Conservation (phyloP, 495 filamentous ascomycete genomes). For the Amphirosellinia nigrospora region DNA sequence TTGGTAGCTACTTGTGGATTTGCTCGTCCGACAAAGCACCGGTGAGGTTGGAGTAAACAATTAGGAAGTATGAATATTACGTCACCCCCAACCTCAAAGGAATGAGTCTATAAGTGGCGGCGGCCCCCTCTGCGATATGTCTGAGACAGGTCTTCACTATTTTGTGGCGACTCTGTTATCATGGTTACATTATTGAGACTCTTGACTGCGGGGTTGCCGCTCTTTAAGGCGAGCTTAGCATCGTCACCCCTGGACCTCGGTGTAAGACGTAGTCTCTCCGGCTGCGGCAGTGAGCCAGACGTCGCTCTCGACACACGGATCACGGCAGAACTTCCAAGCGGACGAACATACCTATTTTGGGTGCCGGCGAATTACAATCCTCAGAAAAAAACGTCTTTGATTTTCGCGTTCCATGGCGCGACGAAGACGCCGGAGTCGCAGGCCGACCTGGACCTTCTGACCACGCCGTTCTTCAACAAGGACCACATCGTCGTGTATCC, state of each 20-base stretch:
- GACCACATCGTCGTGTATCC: slow-evolving; percentile 56
- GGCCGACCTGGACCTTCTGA: slow-evolving; percentile 49
- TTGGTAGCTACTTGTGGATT: not conserved
- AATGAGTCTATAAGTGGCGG: not conserved
- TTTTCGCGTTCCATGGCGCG: slow-evolving; percentile 56
- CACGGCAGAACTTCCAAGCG: slow-evolving; percentile 1
- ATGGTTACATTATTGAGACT: not conserved
- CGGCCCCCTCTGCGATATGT: not conserved
- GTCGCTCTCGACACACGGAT: slow-evolving; percentile 10
- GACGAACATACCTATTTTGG: slow-evolving; percentile 46
- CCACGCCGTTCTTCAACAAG: slow-evolving; percentile 51
- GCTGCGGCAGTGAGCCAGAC: not conserved
- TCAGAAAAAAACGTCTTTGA: slow-evolving; percentile 45
- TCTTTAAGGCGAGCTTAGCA: not conserved
- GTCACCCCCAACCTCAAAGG: not conserved
- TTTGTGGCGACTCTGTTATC: not conserved
- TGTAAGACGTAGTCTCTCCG: not conserved
- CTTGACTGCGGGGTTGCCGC: not conserved
- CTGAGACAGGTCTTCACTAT: not conserved
- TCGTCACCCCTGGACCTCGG: not conserved
- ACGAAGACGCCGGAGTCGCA: slow-evolving; percentile 42
- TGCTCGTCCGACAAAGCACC: not conserved
- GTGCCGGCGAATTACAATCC: slow-evolving; percentile 47
- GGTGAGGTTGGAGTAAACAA: not conserved
- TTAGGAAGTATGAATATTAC: not conserved